phyloP scores from a whole-genome alignment of 495 filamentous ascomycete species.

The Glarea lozoyensis region DNA sequence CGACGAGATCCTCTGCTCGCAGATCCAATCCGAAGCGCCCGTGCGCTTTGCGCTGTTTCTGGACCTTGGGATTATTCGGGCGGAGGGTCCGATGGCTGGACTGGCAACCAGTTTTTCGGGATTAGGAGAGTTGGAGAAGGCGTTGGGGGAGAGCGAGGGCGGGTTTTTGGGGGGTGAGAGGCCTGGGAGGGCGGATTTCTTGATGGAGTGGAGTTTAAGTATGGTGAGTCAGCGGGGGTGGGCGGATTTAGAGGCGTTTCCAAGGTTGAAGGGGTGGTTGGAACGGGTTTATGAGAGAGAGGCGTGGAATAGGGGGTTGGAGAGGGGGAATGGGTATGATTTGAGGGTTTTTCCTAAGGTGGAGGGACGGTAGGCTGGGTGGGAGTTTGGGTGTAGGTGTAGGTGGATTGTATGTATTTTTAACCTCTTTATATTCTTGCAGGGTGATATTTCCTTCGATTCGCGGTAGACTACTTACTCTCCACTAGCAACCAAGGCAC shows the following conservation, averaged over 20 bases:
- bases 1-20: conserved; percentile 12
- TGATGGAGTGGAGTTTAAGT: conserved; percentile 13
- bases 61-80: neutral
- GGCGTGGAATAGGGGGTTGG: conserved; percentile 15
- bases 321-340: conserved; percentile 19
- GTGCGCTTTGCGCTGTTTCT: conserved; percentile 9
- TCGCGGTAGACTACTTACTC: no score
- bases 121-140: conserved; percentile 11
- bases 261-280: conserved; percentile 16
- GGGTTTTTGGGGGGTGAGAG: conserved; percentile 18
- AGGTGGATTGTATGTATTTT: neutral
- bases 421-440: neutral
- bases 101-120: no score
- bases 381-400: neutral
- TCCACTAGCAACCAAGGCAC: no score
- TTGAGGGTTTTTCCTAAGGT: neutral
- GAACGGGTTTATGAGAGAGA: conserved; percentile 9
- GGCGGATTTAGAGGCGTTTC: conserved; percentile 12
- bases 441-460: no score
- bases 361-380: neutral
- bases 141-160: conserved; percentile 7
- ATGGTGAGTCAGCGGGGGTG: conserved; percentile 8
- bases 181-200: conserved; percentile 15
- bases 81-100: conserved; percentile 8
- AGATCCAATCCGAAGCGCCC: conserved; percentile 9